Evolutionary conservation across 108 stramenopile genomes (phyloP).

Genomic region (Cyclotella sp.): DNA sequence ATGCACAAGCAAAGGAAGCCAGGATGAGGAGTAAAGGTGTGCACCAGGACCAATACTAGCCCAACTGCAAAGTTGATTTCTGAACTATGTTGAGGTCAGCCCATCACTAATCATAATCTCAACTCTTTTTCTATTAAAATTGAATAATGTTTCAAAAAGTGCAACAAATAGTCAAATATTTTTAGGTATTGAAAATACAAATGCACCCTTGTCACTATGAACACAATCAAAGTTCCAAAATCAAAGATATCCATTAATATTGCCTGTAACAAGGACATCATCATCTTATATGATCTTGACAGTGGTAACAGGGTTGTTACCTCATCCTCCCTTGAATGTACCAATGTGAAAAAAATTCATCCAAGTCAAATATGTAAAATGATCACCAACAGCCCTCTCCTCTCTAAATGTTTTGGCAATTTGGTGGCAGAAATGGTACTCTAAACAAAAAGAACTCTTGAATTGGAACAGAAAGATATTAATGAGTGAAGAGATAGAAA

Average conservation of each 20-base stretch:
- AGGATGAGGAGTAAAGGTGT: too few relatives aligned
- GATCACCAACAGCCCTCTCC: not conserved
- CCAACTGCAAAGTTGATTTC: too few relatives aligned
- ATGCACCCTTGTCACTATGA: too few relatives aligned
- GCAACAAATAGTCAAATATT: too few relatives aligned
- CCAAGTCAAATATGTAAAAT: not conserved
- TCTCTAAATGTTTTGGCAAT: not conserved
- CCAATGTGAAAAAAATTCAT: not conserved
- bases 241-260: slow-evolving; percentile 42
- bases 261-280: slow-evolving; percentile 36
- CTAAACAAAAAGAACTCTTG: not conserved
- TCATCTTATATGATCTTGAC: slow-evolving; percentile 16
- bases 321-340: slow-evolving; percentile 15
- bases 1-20: too few relatives aligned
- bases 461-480: not conserved
- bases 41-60: too few relatives aligned
- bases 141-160: too few relatives aligned
- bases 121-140: too few relatives aligned
- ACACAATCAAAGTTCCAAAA: slow-evolving; percentile 26
- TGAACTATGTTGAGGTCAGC: too few relatives aligned
- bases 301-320: slow-evolving; percentile 35
- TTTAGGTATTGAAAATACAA: too few relatives aligned
- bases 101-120: too few relatives aligned
- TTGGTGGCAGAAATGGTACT: not conserved
- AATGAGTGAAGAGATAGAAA: not conserved